Evolutionary conservation across 139 green algal species (phyloP).

Genomic region (Coccomyxa sp.): DNA sequence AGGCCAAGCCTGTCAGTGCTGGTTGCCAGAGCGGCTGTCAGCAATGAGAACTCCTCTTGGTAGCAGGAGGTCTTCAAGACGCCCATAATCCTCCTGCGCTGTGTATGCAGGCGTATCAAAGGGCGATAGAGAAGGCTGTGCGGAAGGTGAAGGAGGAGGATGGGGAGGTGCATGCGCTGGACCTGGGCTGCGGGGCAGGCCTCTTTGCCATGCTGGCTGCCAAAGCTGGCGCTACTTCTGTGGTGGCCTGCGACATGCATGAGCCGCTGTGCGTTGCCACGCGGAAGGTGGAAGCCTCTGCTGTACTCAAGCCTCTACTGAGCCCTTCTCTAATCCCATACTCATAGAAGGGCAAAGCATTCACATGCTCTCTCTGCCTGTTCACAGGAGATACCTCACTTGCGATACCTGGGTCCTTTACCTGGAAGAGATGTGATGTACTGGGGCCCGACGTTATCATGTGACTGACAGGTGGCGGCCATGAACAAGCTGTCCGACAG

Average conservation of each 20-base stretch:
- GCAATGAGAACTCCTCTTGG: too few species aligned
- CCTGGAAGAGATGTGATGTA: too few species aligned
- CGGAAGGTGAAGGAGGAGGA: conserved; percentile 5
- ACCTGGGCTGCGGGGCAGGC: conserved; percentile 82
- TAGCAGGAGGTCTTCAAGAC: too few species aligned
- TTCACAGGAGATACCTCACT: too few species aligned
- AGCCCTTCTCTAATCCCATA: too few species aligned
- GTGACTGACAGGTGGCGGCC: conserved; percentile 29
- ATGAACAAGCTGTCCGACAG: conserved; percentile 35
- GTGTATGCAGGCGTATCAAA: conserved; percentile 27
- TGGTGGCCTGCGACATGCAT: conserved; percentile 57
- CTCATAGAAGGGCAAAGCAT: too few species aligned
- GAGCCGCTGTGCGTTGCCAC: conserved; percentile 26
- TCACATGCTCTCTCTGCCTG: too few species aligned
- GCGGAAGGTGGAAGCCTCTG: conserved; percentile 21
- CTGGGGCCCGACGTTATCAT: too few species aligned
- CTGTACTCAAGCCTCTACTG: too few species aligned
- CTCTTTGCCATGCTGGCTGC: conserved; percentile 64
- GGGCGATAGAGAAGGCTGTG: conserved; percentile 44
- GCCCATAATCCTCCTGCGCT: conserved; percentile 12
- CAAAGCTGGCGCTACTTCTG: conserved; percentile 43
- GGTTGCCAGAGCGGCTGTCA: too few species aligned
- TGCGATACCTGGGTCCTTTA: too few species aligned
- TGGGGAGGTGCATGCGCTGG: conserved; percentile 60
- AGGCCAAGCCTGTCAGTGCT: too few species aligned